Evolutionary conservation across 2,329 filamentous ascomycete genomes (phyloP), one percentile per base, ranked within the genome.

Genomic region (Colletotrichum sp.): DNA sequence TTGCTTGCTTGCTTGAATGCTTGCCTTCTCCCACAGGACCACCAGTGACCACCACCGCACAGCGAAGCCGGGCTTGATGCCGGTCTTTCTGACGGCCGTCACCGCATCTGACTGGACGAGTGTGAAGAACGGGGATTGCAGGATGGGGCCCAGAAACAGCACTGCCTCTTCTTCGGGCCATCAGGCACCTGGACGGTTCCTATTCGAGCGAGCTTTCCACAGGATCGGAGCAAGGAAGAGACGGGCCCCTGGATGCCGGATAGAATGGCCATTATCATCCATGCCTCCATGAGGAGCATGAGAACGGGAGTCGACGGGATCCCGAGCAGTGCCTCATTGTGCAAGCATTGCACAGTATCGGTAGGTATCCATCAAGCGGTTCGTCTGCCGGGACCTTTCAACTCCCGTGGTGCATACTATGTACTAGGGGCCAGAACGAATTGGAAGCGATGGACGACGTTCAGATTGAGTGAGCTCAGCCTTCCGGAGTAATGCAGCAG

Each of bases 151-250:
- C 64, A 73, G 73, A 76, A 68, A 73, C 70, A 73, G 70, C 70
- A 73, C 64, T 59, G 64, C 63, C 73, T 72, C 30, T 36, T 52
- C 39, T 36, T 52, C 70, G 18, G 18, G 28, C 28, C 26, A 26
- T 68, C 44, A 28, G 73, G 70, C 44, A 52, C n/a, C 70, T 76
- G 57, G 34, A 69, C 16, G 55, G 57, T 65, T 73, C 70, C 64
- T 59, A 55, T 64, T 49, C 21, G 59, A 57, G 57, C 64, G 44
- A 62, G 52, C 30, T 52, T 24, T 12, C 64, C 44, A 57, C 66
- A 72, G 64, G 68, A 73, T 76, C 64, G 63, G 44, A 76, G 73
- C 73, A 36, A 62, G 70, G 73, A 69, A 73, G 26, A 63, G 64
- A 73, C 57, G 57, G 55, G 21, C 59, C 65, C 71, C 71, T 67